Conservation (phyloP, 768 basidiomycete species). For the Suillus sp. region DNA sequence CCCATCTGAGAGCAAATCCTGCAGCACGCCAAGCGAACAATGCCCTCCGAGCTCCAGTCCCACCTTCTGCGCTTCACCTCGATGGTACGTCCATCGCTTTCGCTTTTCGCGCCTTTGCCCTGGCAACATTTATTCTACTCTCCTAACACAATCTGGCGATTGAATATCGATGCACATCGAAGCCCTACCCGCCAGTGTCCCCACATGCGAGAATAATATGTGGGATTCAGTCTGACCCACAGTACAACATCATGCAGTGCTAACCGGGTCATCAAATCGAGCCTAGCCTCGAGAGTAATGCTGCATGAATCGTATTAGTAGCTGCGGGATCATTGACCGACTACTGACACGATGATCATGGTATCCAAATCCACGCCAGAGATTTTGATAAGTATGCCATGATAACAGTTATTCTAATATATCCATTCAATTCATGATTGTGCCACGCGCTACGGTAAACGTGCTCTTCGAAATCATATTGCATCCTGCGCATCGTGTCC, state of each 20-base stretch:
- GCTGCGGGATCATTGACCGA: neutral
- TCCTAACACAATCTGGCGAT: neutral
- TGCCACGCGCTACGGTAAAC: neutral
- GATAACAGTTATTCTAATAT: neutral
- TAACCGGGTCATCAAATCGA: neutral
- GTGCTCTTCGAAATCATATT: neutral
- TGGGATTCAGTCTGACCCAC: neutral
- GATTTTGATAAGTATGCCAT: neutral
- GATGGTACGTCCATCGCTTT: neutral
- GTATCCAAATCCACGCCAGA: no score
- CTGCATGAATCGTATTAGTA: neutral
- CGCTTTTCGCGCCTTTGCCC: neutral
- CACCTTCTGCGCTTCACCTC: neutral
- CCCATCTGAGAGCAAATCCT: neutral
- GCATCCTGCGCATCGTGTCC: neutral
- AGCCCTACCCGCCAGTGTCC: neutral
- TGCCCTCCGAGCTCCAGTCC: neutral
- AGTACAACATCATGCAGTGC: neutral
- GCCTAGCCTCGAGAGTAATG: neutral
- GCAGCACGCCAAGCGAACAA: neutral
- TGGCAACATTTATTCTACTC: neutral
- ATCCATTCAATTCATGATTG: neutral
- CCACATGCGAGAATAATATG: neutral
- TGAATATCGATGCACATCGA: neutral
- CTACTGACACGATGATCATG: neutral